These are phyloP conservation scores for Byssothecium circinans DNA, from an alignment of 2,329 filamentous ascomycete species.

Conservation along the genomic window DNA sequence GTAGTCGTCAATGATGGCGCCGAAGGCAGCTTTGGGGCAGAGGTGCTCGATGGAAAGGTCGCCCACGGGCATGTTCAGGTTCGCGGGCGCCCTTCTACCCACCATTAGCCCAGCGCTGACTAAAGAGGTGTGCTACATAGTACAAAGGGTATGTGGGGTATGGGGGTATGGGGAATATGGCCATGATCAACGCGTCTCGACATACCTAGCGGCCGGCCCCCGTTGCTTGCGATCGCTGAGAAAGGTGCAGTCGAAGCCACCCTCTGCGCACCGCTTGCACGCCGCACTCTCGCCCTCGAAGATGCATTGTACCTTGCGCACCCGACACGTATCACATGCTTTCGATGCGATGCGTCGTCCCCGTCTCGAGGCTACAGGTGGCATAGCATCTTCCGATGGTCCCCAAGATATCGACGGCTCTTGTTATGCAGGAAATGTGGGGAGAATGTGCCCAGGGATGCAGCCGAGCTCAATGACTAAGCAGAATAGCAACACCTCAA, in stretches of 20 bases:
- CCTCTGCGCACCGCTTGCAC: constrained; percentile 10
- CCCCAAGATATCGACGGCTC: too few species aligned
- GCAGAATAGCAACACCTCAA: too few species aligned
- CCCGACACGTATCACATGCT: constrained; percentile 17
- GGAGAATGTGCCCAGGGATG: too few species aligned
- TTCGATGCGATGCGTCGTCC: constrained; percentile 17
- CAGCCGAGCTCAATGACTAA: too few species aligned
- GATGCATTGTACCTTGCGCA: constrained; percentile 16
- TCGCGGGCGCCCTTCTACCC: neutral
- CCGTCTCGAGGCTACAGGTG: constrained; percentile 13
- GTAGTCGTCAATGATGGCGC: constrained; percentile 15
- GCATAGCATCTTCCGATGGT: too few species aligned
- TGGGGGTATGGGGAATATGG: too few species aligned
- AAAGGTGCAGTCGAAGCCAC: constrained; percentile 11
- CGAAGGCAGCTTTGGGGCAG: constrained; percentile 11
- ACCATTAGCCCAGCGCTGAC: neutral
- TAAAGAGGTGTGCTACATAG: too few species aligned
- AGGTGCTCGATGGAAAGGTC: constrained; percentile 13
- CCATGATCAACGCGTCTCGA: too few species aligned
- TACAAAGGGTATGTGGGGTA: too few species aligned
- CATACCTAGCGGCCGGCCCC: constrained; percentile 14
- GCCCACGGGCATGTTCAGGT: constrained; percentile 2
- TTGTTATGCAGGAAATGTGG: too few species aligned
- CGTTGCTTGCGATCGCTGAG: constrained; percentile 12
- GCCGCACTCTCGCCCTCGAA: constrained; percentile 10